A percentile compares a stretch with the other conserved stretches of the same genome.
Conservation (phyloP, 257 asterid species). For the Solanum bulbocastanum region DNA sequence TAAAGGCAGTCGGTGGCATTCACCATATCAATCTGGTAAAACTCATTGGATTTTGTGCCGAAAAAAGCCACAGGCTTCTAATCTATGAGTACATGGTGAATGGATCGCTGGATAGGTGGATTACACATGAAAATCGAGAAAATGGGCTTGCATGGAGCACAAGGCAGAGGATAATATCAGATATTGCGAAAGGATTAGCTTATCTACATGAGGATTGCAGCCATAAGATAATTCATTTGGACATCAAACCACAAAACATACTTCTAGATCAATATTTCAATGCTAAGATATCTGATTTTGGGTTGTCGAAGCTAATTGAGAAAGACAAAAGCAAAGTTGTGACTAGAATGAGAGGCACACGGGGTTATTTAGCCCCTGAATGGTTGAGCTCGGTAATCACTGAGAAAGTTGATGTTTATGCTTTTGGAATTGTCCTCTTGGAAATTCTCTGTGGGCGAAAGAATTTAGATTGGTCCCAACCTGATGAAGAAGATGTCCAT, state of each 20-base stretch:
- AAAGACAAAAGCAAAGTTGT: slow-evolving; percentile 5
- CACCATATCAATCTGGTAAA: slow-evolving; percentile 14
- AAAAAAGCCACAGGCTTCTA: slow-evolving; percentile 12
- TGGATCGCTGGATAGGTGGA: slow-evolving; percentile 19
- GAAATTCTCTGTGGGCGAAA: slow-evolving; percentile 15
- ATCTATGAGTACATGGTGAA: slow-evolving; percentile 16
- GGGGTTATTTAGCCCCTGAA: slow-evolving; percentile 18
- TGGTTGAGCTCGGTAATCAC: slow-evolving; percentile 12
- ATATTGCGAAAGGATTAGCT: slow-evolving; percentile 16
- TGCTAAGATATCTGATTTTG: not conserved
- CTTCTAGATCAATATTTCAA: slow-evolving; percentile 15
- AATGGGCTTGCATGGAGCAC: slow-evolving; percentile 4
- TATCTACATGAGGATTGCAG: slow-evolving; percentile 19
- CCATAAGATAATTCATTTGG: slow-evolving; percentile 19
- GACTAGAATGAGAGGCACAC: slow-evolving; percentile 19
- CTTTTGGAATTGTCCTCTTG: slow-evolving; percentile 17
- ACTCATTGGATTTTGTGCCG: slow-evolving; percentile 9
- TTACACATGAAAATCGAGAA: not conserved
- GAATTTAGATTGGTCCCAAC: slow-evolving; percentile 3
- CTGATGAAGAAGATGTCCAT: slow-evolving; percentile 11
- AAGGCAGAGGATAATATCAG: slow-evolving; percentile 2
- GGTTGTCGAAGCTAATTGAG: too few species aligned
- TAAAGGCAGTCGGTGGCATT: slow-evolving; percentile 10
- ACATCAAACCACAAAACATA: slow-evolving; percentile 22
- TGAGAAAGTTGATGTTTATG: slow-evolving; percentile 13